These are phyloP conservation scores for Neolentinus lepideus DNA, from an alignment of 1,284 basidiomycete species.

Conservation along the genomic window DNA sequence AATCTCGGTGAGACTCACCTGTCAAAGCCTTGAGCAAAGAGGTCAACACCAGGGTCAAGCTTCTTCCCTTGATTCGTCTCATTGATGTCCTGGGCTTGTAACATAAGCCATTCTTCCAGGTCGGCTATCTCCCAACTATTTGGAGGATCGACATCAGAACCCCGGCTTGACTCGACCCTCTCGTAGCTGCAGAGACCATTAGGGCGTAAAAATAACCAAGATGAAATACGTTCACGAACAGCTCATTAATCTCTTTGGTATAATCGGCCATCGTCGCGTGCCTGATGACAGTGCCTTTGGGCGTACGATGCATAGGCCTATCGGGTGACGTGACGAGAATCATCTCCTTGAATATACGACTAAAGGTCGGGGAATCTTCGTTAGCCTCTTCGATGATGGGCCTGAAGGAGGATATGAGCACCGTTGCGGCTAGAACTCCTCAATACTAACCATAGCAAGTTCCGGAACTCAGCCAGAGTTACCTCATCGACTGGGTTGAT, in stretches of 20 bases:
- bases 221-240: not conserved
- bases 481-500: slow-evolving; percentile 21
- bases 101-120: slow-evolving; percentile 21
- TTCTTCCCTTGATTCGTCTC: not conserved
- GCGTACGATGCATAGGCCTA: slow-evolving; percentile 5
- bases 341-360: slow-evolving; percentile 13
- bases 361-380: slow-evolving; percentile 11
- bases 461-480: slow-evolving; percentile 23
- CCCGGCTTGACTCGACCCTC: not conserved
- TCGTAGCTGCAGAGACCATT: not conserved
- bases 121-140: slow-evolving; percentile 15
- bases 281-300: slow-evolving; percentile 8
- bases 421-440: not conserved
- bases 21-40: slow-evolving; percentile 29
- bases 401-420: slow-evolving; percentile 4
- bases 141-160: not conserved
- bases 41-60: slow-evolving; percentile 14
- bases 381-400: slow-evolving; percentile 14
- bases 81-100: slow-evolving; percentile 19
- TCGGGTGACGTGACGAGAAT: slow-evolving; percentile 4
- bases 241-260: slow-evolving; percentile 7
- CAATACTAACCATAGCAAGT: slow-evolving; percentile 28
- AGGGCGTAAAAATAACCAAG: not conserved
- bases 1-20: slow-evolving; percentile 17
- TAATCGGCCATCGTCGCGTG: slow-evolving; percentile 6